Base-by-base conservation (phyloP, 306 rosid species). In the Ormosia emarginata region DNA sequence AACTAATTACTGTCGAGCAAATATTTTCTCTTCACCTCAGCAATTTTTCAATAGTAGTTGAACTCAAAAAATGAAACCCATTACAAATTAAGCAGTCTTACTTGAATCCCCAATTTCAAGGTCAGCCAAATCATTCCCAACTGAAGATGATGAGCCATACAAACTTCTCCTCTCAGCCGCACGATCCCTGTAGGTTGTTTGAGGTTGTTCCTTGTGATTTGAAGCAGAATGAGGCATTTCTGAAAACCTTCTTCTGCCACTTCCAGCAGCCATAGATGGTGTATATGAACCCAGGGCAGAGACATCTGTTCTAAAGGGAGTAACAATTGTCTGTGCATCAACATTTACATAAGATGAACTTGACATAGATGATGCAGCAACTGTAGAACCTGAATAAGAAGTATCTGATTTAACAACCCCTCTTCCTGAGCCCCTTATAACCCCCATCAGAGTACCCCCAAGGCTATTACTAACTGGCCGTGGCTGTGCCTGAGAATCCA, bases 101-200 rank as follows among this genome's bases (percentile, higher is more conserved):
- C 99, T 92, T 86, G 97, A 81, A 83, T 89, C 97, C 73, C 89
- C 90, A 67, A 88, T 82, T 41, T 89, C 91, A 64, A 81, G 86
- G 62, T 92, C 94, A 83, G 91, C 75, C 53, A 83, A 82, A 66
- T 92, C 92, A 77, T 86, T 92, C 74, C 92, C 94, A 74, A 65
- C 71, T 4, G 92, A 87, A 29, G 89, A 82, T 47, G 94, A 94
- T 15, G 97, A 90, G 72, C 99, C 98, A 88, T 93, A 95, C 85
- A 95, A 88, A 86, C 83, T 95, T 81, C 99, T 89, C 84, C 99
- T 91, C 85, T 95, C 99, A 13, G 99, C 99, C 1, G 99, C 99
- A 69, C 99, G 98, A 83, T 95, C 99, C 86, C 99, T 86, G 75
- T 95, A 95, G 47, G 92, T 68, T 44, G 91, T 87, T 74, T 92